Evolutionary conservation across 106 monocot genomes (phyloP).

Genomic region (Triglochin maritima): DNA sequence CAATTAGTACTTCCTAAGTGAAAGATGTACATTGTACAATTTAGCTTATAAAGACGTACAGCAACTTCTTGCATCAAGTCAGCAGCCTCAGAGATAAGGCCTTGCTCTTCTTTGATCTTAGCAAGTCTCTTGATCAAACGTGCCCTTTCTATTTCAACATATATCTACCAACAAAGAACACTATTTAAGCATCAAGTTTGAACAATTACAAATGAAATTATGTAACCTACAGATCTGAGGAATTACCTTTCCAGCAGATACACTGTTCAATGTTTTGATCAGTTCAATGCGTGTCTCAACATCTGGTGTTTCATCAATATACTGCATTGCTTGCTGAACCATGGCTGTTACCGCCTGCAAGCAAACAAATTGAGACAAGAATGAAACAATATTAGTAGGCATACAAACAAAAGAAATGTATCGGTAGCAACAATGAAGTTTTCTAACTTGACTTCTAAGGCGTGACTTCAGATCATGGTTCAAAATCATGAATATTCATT

Average conservation of each 20-base stretch:
- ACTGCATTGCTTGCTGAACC: constrained; percentile 98
- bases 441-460: too few species aligned
- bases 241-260: constrained; percentile 89
- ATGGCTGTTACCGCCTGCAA: constrained; percentile 89
- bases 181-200: not conserved
- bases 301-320: constrained; percentile 89
- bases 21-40: not conserved
- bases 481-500: too few species aligned
- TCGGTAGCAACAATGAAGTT: too few species aligned
- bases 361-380: not conserved
- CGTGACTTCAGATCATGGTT: too few species aligned
- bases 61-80: constrained; percentile 99
- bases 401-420: too few species aligned
- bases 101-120: constrained; percentile 97
- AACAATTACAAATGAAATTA: not conserved
- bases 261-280: constrained; percentile 90
- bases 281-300: constrained; percentile 77
- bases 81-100: constrained; percentile 92
- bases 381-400: too few species aligned
- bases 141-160: constrained; percentile 98
- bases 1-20: too few species aligned
- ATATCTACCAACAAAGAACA: constrained; percentile 41
- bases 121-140: constrained; percentile 86
- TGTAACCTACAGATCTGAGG: not conserved
- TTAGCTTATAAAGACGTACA: constrained; percentile 28